These are phyloP conservation scores for Biscutella laevigata DNA, from an alignment of 441 rosid species.

Conservation along the genomic window DNA sequence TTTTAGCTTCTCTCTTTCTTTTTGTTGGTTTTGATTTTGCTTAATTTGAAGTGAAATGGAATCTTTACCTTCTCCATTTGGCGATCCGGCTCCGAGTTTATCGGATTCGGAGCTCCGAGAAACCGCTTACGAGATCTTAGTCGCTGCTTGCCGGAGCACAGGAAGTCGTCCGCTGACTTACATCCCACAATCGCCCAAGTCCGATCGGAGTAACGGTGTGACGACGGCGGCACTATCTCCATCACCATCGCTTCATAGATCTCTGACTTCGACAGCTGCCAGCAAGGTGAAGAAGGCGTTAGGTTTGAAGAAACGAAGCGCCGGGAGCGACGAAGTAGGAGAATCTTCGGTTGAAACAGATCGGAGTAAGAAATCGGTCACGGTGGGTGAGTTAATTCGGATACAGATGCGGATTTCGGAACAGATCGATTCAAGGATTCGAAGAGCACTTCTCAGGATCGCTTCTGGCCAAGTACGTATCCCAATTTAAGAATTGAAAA, in stretches of 20 bases:
- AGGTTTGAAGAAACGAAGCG: conserved; percentile 43
- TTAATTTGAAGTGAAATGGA: conserved; percentile 16
- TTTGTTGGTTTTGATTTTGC: not conserved
- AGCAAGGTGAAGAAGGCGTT: conserved; percentile 64
- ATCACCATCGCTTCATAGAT: conserved; percentile 53
- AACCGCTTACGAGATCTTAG: conserved; percentile 65
- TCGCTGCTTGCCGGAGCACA: conserved; percentile 48
- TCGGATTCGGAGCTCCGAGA: conserved; percentile 59
- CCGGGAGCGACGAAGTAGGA: conserved; percentile 26
- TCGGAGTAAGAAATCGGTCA: conserved; percentile 36
- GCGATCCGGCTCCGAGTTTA: conserved; percentile 30
- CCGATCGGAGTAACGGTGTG: conserved; percentile 22
- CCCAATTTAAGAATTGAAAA: not conserved
- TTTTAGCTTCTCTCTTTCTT: not conserved
- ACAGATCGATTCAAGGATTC: conserved; percentile 53
- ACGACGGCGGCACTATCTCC: conserved; percentile 23
- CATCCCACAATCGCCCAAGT: conserved; percentile 45
- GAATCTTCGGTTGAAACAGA: conserved; percentile 30
- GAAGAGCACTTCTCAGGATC: conserved; percentile 53
- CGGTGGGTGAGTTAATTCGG: conserved; percentile 51
- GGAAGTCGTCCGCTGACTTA: conserved; percentile 54
- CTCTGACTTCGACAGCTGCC: conserved; percentile 50
- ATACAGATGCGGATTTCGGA: conserved; percentile 55
- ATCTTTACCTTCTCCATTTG: conserved; percentile 35
- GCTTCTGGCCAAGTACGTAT: conserved; percentile 54